Conservation (phyloP, 2,329 filamentous ascomycete species). For the Xenosphaeropsis pyriputrescens region DNA sequence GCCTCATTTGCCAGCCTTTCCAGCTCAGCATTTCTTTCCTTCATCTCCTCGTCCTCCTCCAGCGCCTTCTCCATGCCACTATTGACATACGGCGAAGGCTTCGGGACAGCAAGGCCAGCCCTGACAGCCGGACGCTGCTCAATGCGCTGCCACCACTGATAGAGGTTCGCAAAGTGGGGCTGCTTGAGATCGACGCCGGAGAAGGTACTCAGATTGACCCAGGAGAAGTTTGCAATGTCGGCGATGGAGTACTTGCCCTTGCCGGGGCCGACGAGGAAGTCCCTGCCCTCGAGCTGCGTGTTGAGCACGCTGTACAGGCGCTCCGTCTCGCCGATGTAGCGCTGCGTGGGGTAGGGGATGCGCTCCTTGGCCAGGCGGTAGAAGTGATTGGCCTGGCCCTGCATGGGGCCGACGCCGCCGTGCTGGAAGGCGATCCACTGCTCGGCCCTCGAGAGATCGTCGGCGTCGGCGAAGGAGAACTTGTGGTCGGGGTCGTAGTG, state of each 20-base stretch:
- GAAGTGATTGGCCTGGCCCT: slow-evolving; percentile 68
- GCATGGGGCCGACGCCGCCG: slow-evolving; percentile 57
- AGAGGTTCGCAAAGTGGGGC: slow-evolving; percentile 45
- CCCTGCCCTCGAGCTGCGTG: slow-evolving; percentile 38
- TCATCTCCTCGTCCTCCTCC: slow-evolving; percentile 30
- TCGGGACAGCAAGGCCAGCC: slow-evolving; percentile 48
- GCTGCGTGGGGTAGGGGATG: slow-evolving; percentile 55
- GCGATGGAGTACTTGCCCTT: slow-evolving; percentile 46
- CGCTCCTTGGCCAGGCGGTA: slow-evolving; percentile 49
- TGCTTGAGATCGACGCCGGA: slow-evolving; percentile 42
- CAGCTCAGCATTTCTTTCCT: slow-evolving; percentile 24
- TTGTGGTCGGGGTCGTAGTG: slow-evolving; percentile 56
- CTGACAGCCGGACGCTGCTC: slow-evolving; percentile 41
- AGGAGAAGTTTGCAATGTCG: slow-evolving; percentile 60
- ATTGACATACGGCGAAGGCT: slow-evolving; percentile 25
- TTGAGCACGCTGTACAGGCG: slow-evolving; percentile 62
- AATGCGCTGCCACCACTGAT: slow-evolving; percentile 53
- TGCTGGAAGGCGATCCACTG: slow-evolving; percentile 61
- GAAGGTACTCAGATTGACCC: slow-evolving; percentile 45
- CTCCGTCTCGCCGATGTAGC: slow-evolving; percentile 63
- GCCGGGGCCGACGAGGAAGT: slow-evolving; percentile 37
- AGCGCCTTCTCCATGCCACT: slow-evolving; percentile 22
- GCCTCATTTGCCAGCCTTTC: slow-evolving; percentile 10
- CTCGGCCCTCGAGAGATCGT: slow-evolving; percentile 29
- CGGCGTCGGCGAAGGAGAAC: slow-evolving; percentile 42